These are phyloP conservation scores for Dacryopinax spathularia DNA, from an alignment of 768 basidiomycete species.

Conservation along the genomic window DNA sequence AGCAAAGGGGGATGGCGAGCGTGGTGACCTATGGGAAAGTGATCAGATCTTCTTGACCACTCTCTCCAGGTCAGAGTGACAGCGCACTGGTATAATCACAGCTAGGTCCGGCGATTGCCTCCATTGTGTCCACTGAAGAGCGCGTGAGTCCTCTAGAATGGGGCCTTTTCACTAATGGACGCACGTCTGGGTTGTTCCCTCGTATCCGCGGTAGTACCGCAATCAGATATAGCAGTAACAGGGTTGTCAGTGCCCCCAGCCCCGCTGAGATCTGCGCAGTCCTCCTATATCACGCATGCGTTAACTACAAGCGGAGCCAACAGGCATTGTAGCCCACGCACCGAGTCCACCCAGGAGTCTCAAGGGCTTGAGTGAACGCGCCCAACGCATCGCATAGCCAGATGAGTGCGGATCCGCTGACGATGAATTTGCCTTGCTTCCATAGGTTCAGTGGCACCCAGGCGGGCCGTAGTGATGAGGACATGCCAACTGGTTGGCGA, in stretches of 20 bases:
- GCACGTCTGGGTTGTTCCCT: neutral
- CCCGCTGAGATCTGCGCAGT: neutral
- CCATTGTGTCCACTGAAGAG: neutral
- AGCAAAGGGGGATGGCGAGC: neutral
- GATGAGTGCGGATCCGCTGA: neutral
- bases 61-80: neutral
- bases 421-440: conserved; percentile 4
- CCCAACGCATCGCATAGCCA: neutral
- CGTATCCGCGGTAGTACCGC: neutral
- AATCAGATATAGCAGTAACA: neutral
- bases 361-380: neutral
- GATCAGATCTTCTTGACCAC: neutral
- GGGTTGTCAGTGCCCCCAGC: neutral
- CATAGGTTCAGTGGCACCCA: conserved; percentile 2
- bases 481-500: neutral
- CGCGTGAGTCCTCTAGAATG: no score
- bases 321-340: neutral
- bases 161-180: no score
- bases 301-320: neutral
- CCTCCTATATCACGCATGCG: neutral
- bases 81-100: neutral
- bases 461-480: neutral
- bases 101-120: neutral
- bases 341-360: neutral
- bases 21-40: neutral